Percentiles rank a stretch among this genome's conserved stretches.
These are phyloP conservation scores for Microsporum canis DNA, from an alignment of 2,329 filamentous ascomycete species.

Conservation along the genomic window DNA sequence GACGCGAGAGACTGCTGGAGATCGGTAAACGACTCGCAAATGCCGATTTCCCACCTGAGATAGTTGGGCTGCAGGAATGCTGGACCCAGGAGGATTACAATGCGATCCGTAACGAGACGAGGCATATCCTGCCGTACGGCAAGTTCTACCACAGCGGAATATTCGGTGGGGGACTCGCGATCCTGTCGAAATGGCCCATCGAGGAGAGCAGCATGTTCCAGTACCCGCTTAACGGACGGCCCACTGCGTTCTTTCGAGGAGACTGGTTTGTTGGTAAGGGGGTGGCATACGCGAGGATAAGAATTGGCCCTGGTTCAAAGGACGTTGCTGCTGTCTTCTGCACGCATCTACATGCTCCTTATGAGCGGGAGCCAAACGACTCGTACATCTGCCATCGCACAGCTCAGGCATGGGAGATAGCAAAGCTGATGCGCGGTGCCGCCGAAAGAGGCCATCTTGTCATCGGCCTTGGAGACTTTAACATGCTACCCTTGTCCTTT, in stretches of 20 bases:
- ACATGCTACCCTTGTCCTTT: conserved; percentile 82
- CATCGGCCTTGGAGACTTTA: conserved; percentile 84
- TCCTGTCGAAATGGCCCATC: conserved; percentile 85
- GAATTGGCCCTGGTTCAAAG: conserved; percentile 51
- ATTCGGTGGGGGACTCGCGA: conserved; percentile 79
- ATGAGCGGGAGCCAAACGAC: conserved; percentile 66
- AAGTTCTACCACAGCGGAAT: conserved; percentile 89
- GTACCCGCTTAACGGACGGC: conserved; percentile 86
- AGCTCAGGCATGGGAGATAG: conserved; percentile 88
- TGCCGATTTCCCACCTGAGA: conserved; percentile 58
- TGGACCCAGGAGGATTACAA: conserved; percentile 80
- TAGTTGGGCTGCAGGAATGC: conserved; percentile 91
- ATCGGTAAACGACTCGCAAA: conserved; percentile 71
- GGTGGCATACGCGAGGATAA: conserved; percentile 69
- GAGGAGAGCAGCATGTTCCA: conserved; percentile 74
- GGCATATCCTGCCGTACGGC: conserved; percentile 66
- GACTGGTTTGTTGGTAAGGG: conserved; percentile 98
- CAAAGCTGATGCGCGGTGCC: conserved; percentile 75
- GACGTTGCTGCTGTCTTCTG: conserved; percentile 82
- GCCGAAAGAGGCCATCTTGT: conserved; percentile 71
- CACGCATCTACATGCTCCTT: conserved; percentile 83
- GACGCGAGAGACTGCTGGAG: conserved; percentile 64
- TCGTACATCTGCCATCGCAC: conserved; percentile 84
- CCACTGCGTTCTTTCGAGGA: conserved; percentile 84
- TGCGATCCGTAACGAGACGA: conserved; percentile 61